Base-by-base conservation (phyloP, 768 basidiomycete species). In the Chiua virens region DNA sequence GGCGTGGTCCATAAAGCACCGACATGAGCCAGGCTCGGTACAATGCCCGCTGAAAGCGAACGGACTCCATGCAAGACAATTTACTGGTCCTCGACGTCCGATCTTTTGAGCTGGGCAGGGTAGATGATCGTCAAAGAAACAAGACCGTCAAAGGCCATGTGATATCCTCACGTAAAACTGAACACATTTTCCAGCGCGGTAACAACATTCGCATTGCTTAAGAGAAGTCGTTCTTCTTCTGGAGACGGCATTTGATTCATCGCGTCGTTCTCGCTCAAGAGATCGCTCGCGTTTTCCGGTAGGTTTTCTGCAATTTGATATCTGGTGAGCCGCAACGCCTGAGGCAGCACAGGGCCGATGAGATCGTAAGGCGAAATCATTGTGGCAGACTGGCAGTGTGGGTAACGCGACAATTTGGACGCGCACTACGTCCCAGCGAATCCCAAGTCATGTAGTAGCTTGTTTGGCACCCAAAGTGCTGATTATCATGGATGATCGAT, bases 161-260 rank as follows among this genome's bases (percentile, higher is more conserved):
- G n/a, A 45, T 20, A 32, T 15, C 10, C 44, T 44, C 20, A 56
- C 59, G 44, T 54, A 54, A 42, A 59, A 9, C 53, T 59, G n/a
- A 55, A 59, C 15, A 62, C 20, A 37, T 62, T 48, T 18, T 62
- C 60, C 30, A 62, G 32, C 5, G 45, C 36, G 21, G 49, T 53
- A 8, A 58, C 56, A 15, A 59, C 52, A 11, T 20, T 32, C 14
- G 25, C 45, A 17, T 54, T 59, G 2, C 47, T 49, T 20, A 15
- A 11, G 32, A 56, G 45, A 18, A 59, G 35, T 3, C 52, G 50
- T 22, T 62, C 49, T 15, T 59, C 61, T 25, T 63, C 57, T 21
- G 17, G 42, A 3, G 50, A 49, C 27, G 50, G 50, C 32, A 52
- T 59, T 32, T 54, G 54, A 38, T n/a, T 42, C 34, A 62, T 41